Evolutionary conservation across 495 filamentous ascomycete species (phyloP).

Genomic region (Filosporella fistucella): DNA sequence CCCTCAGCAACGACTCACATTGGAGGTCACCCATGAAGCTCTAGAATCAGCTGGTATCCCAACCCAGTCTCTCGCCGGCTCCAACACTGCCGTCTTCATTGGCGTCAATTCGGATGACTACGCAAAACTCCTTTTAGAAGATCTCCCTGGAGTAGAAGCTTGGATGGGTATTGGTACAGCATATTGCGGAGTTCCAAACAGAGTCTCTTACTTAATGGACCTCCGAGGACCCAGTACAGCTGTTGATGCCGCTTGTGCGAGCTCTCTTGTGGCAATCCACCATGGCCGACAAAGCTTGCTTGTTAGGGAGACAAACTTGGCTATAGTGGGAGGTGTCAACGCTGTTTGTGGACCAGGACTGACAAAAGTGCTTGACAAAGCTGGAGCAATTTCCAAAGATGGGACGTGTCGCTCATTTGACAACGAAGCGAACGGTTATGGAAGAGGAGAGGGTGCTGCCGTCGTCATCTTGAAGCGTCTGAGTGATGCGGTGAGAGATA

Average conservation of each 20-base stretch:
- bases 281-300: no score
- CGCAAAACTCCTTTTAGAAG: no score
- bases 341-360: conserved; percentile 36
- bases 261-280: conserved; percentile 52
- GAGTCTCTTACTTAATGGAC: no score
- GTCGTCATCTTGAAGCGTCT: conserved; percentile 69
- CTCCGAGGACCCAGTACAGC: no score
- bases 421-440: conserved; percentile 67
- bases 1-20: conserved; percentile 47
- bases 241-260: no score
- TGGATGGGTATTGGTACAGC: conserved; percentile 39
- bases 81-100: conserved; percentile 26
- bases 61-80: conserved; percentile 31
- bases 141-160: conserved; percentile 39
- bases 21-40: conserved; percentile 52
- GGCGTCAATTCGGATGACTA: conserved; percentile 30
- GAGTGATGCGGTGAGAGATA: conserved; percentile 65
- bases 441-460: conserved; percentile 64
- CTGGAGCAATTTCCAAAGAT: no score
- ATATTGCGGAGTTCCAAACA: conserved; percentile 31
- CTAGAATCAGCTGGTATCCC: conserved; percentile 40
- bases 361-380: neutral
- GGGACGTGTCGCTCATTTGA: conserved; percentile 58
- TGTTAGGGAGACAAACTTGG: no score
- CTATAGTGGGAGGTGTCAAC: conserved; percentile 33